A percentile compares a stretch with the other conserved stretches of the same genome.
Conservation (phyloP, 2,329 filamentous ascomycete species). For the Fusarium circinatum region DNA sequence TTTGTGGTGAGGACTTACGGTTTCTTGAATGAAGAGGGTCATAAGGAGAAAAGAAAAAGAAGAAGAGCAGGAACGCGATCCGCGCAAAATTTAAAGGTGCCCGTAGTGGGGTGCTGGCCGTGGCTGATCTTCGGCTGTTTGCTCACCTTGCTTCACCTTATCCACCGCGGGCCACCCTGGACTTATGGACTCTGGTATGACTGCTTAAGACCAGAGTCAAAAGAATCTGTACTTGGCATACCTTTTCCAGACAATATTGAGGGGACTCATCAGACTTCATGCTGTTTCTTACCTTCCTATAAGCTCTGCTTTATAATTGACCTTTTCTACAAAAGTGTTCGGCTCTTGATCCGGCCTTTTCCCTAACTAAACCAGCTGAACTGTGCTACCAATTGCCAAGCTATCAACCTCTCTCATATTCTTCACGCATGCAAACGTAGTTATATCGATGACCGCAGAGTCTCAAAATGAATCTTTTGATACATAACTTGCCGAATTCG, state of each 20-base stretch:
- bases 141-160: not conserved
- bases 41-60: slow-evolving; percentile 68
- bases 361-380: fast-evolving
- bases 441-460: fast-evolving
- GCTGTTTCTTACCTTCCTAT: fast-evolving
- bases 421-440: fast-evolving
- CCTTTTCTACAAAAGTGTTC: fast-evolving
- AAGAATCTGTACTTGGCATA: not conserved
- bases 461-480: fast-evolving
- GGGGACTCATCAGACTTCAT: fast-evolving
- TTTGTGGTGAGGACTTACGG: slow-evolving; percentile 70
- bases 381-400: fast-evolving
- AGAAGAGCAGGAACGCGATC: slow-evolving; percentile 44
- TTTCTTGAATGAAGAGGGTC: slow-evolving; percentile 99
- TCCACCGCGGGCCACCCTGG: not conserved
- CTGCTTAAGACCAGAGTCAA: not conserved
- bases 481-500: fast-evolving
- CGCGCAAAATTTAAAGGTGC: slow-evolving; percentile 50
- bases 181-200: not conserved
- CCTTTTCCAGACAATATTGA: no score
- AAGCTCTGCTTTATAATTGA: not conserved
- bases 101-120: slow-evolving; percentile 37
- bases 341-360: fast-evolving
- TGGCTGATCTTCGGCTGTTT: slow-evolving; percentile 45
- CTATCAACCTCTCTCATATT: fast-evolving